These are phyloP conservation scores for Glebionis coronaria DNA, from an alignment of 129 eudicot species.

Conservation along the genomic window DNA sequence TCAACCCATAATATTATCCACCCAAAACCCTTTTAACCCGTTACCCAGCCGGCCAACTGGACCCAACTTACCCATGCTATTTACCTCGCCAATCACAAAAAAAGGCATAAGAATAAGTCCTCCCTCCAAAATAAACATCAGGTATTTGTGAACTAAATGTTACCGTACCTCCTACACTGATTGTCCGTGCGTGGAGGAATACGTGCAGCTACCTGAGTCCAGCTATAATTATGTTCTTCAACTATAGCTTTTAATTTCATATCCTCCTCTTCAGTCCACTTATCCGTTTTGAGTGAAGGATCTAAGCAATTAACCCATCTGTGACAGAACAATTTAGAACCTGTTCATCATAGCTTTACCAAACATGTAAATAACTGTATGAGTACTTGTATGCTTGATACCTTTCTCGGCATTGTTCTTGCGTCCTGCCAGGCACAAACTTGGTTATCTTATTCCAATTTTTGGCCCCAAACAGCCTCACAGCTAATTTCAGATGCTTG, in stretches of 20 bases:
- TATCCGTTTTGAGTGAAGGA: conserved; percentile 58
- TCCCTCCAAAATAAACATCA: neutral
- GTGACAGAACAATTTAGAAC: conserved; percentile 19
- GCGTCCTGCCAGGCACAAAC: conserved; percentile 84
- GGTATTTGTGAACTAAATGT: neutral
- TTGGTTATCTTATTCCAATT: conserved; percentile 69
- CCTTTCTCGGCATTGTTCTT: conserved; percentile 93
- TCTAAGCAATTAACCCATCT: conserved; percentile 91
- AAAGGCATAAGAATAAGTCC: neutral
- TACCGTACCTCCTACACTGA: conserved; percentile 71
- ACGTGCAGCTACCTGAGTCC: conserved; percentile 77
- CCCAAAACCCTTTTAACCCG: too few relatives aligned
- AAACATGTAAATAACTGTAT: neutral
- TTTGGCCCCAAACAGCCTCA: conserved; percentile 68
- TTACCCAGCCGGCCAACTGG: too few relatives aligned
- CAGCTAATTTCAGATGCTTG: conserved; percentile 73
- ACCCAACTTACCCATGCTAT: neutral
- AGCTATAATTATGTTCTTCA: conserved; percentile 53
- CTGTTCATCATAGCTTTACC: neutral
- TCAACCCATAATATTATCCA: too few relatives aligned
- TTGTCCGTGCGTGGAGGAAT: conserved; percentile 80
- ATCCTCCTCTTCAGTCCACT: conserved; percentile 91
- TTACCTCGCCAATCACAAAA: neutral
- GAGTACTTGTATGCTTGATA: conserved; percentile 6
- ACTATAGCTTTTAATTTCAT: conserved; percentile 52